phyloP scores from a whole-genome alignment of 352 stramenopile genomes.

The Phytophthora ohioensis region DNA sequence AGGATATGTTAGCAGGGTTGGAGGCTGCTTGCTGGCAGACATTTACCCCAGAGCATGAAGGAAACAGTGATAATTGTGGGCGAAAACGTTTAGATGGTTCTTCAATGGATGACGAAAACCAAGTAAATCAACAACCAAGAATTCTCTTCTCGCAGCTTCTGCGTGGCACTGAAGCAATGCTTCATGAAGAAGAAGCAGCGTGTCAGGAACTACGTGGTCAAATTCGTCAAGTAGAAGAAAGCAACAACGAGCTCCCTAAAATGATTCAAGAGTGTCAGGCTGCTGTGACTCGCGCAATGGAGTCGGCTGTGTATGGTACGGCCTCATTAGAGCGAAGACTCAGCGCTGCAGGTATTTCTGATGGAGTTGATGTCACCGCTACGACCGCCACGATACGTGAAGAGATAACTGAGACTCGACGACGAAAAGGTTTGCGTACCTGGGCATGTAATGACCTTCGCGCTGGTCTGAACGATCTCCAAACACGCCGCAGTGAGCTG shows the following conservation, averaged over 20 bases:
- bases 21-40: conserved; percentile 51
- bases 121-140: conserved; percentile 5
- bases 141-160: conserved; percentile 50
- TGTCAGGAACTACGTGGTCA: conserved; percentile 28
- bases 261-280: conserved; percentile 40
- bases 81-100: not conserved
- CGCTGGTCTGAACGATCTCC: conserved; percentile 57
- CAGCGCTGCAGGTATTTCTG: not conserved
- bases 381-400: conserved; percentile 45
- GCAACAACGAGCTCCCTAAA: conserved; percentile 45
- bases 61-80: not conserved
- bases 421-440: conserved; percentile 54
- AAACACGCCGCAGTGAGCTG: conserved; percentile 62
- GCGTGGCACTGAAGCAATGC: conserved; percentile 37
- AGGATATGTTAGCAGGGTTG: conserved; percentile 37
- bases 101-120: not conserved
- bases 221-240: conserved; percentile 33
- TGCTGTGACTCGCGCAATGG: conserved; percentile 28
- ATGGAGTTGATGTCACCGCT: conserved; percentile 13
- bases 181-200: conserved; percentile 30
- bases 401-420: conserved; percentile 48
- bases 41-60: conserved; percentile 1
- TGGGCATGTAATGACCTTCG: conserved; percentile 72
- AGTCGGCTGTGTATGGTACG: conserved; percentile 18
- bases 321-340: not conserved